phyloP scores from a whole-genome alignment of 1,139 yeast species.

The Blastobotrys ciferrii region DNA sequence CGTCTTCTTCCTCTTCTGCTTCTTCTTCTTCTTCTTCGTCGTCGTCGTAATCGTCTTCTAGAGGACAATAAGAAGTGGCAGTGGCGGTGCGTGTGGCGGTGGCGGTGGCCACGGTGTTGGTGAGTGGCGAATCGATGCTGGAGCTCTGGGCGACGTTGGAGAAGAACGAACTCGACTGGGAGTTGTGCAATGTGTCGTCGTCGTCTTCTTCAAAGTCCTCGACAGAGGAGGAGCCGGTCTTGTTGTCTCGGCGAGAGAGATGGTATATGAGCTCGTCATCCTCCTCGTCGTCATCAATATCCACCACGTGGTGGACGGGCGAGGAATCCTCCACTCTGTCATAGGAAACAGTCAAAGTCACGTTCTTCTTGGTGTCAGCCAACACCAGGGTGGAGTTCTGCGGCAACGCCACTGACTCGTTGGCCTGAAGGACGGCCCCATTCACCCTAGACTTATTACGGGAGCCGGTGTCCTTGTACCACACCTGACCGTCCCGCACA shows the following conservation, averaged over 20 bases:
- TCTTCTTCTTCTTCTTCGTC: conserved; percentile 4
- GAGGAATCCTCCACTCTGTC: neutral
- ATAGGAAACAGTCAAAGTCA: neutral
- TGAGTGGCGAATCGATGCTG: conserved; percentile 2
- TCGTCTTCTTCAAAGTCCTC: conserved; percentile 8
- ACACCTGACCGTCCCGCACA: conserved; percentile 16
- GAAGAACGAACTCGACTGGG: neutral
- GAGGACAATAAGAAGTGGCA: neutral
- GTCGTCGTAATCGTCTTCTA: conserved; percentile 11
- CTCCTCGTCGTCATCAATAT: neutral
- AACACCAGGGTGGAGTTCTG: neutral
- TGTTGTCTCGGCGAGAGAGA: neutral
- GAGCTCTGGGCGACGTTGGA: neutral
- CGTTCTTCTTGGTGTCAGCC: conserved; percentile 3
- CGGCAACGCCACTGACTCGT: neutral
- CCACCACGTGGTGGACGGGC: neutral
- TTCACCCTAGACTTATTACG: conserved; percentile 23
- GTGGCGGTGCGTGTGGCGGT: no score
- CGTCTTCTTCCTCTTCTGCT: conserved; percentile 13
- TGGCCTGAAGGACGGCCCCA: conserved; percentile 12
- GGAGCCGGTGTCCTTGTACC: conserved; percentile 21
- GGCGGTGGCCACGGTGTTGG: neutral
- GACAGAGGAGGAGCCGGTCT: neutral
- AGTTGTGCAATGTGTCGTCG: conserved; percentile 1
- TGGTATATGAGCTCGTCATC: neutral